phyloP scores from a whole-genome alignment of 306 rosid species.

The Hippophae rhamnoides region DNA sequence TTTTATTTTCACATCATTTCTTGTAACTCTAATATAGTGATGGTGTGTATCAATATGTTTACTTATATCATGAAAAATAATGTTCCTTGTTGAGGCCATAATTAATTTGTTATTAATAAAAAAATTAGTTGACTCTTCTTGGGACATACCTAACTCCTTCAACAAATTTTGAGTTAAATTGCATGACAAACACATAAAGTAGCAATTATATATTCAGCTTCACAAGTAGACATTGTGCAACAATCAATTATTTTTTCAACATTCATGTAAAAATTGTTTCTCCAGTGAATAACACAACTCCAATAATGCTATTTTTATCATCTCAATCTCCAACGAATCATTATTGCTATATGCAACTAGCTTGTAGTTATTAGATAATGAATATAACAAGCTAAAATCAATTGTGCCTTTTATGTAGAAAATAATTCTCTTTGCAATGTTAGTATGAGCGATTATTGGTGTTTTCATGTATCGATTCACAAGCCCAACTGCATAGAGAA shows the following conservation, averaged over 20 bases:
- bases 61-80: too few species aligned
- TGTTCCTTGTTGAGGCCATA: too few species aligned
- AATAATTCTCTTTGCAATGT: too few species aligned
- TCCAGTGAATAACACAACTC: neutral
- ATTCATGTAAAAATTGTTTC: neutral
- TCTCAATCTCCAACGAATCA: neutral
- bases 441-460: neutral
- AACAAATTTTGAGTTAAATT: neutral
- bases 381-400: neutral
- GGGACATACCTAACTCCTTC: neutral
- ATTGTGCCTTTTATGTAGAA: neutral
- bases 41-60: too few species aligned
- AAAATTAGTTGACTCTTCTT: neutral
- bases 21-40: too few species aligned
- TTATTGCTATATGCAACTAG: too few species aligned
- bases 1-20: too few species aligned
- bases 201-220: neutral
- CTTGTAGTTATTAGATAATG: neutral
- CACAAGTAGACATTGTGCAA: neutral
- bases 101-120: neutral
- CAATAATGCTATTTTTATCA: neutral
- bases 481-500: neutral
- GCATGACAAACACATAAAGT: neutral
- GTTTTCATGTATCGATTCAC: neutral
- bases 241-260: too few species aligned